These are phyloP conservation scores for Crithidia mellificae DNA, from an alignment of 208 protist genomes.

Conservation along the genomic window DNA sequence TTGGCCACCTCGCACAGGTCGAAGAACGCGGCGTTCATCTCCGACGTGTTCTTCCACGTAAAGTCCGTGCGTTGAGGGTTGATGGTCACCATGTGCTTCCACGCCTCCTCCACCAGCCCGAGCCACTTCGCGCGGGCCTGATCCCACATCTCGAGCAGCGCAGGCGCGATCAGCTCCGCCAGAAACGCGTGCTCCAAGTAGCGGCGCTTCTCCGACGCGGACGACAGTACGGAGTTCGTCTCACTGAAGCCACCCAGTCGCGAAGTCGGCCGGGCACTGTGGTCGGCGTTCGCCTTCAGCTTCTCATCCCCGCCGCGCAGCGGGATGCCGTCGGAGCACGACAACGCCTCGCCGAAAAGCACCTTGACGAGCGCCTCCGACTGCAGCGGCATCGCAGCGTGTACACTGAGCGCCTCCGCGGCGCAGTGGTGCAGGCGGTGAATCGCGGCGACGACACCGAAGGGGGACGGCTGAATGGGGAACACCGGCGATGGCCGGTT, in stretches of 20 bases:
- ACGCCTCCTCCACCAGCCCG: conserved; percentile 60
- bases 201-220: conserved; percentile 42
- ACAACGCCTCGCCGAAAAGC: conserved; percentile 73
- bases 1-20: conserved; percentile 88
- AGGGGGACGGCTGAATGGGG: conserved; percentile 53
- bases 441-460: conserved; percentile 36
- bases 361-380: conserved; percentile 17
- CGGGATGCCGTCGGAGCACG: conserved; percentile 51
- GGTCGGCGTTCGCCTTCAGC: conserved; percentile 33
- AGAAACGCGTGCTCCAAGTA: conserved; percentile 53
- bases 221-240: conserved; percentile 26
- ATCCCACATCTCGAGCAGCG: conserved; percentile 71
- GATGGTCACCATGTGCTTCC: conserved; percentile 41
- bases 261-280: conserved; percentile 13
- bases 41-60: conserved; percentile 81
- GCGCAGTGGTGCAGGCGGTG: conserved; percentile 35
- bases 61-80: conserved; percentile 64
- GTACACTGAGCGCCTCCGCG: conserved; percentile 36
- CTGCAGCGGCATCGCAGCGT: conserved; percentile 32
- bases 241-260: conserved; percentile 66
- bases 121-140: conserved; percentile 61
- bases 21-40: conserved; percentile 87
- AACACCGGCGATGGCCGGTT: conserved; percentile 59
- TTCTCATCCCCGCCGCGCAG: conserved; percentile 42
- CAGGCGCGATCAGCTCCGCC: conserved; percentile 33